phyloP scores from a whole-genome alignment of 331 rosid species.

The Quercus lobata region DNA sequence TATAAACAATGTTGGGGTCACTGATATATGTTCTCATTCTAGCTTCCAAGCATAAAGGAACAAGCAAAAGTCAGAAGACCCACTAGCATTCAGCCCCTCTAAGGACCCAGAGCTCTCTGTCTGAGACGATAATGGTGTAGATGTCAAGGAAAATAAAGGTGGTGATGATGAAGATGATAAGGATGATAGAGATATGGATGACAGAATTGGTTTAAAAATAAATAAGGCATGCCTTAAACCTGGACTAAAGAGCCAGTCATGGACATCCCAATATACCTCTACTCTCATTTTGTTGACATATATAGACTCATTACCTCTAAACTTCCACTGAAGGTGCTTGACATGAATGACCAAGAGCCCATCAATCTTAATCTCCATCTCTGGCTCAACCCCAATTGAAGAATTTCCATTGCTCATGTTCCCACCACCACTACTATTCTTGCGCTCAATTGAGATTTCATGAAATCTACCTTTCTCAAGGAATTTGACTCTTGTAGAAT shows the following conservation, averaged over 20 bases:
- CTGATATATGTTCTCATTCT: slow-evolving; percentile 31
- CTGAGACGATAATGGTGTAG: slow-evolving; percentile 48
- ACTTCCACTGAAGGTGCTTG: slow-evolving; percentile 87
- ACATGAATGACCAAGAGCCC: slow-evolving; percentile 74
- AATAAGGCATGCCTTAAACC: slow-evolving; percentile 84
- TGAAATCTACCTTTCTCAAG: slow-evolving; percentile 65
- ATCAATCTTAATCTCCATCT: slow-evolving; percentile 88
- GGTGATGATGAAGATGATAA: slow-evolving; percentile 26
- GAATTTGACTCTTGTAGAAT: slow-evolving; percentile 64
- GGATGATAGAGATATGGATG: slow-evolving; percentile 30
- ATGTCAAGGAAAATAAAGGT: slow-evolving; percentile 31
- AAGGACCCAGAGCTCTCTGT: slow-evolving; percentile 43
- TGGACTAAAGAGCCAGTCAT: slow-evolving; percentile 87
- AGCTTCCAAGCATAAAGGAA: slow-evolving; percentile 91
- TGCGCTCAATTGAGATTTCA: slow-evolving; percentile 76
- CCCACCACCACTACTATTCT: slow-evolving; percentile 24
- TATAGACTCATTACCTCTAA: slow-evolving; percentile 82
- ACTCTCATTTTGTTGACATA: slow-evolving; percentile 65
- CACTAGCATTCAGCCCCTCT: slow-evolving; percentile 49
- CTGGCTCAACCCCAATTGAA: slow-evolving; percentile 61
- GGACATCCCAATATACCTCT: slow-evolving; percentile 91
- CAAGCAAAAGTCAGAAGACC: slow-evolving; percentile 76
- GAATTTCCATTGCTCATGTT: slow-evolving; percentile 22
- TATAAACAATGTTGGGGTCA: background rate
- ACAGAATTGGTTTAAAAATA: slow-evolving; percentile 68